Conservation (phyloP, 768 basidiomycete species). For the Coprinopsis sp. region DNA sequence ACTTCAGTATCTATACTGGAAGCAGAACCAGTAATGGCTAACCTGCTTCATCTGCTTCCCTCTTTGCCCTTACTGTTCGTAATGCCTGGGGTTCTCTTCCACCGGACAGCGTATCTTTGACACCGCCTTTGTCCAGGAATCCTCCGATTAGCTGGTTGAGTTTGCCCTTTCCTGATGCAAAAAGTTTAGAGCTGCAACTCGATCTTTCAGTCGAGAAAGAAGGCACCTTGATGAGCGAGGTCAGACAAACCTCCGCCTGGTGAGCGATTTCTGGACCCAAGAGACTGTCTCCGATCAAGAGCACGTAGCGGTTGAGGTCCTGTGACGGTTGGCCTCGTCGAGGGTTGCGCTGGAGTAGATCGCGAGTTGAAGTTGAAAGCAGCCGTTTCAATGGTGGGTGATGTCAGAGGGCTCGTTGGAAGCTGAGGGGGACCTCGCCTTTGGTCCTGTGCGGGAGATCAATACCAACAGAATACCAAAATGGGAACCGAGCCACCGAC, state of each 20-base stretch:
- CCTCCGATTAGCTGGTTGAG: slow-evolving; percentile 76
- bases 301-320: slow-evolving; percentile 73
- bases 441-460: slow-evolving; percentile 51
- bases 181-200: background rate
- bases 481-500: slow-evolving; percentile 32
- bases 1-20: slow-evolving; percentile 1
- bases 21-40: slow-evolving; percentile 14
- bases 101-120: slow-evolving; percentile 51
- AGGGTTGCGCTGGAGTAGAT: slow-evolving; percentile 41
- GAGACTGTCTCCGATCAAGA: slow-evolving; percentile 70
- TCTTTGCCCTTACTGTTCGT: slow-evolving; percentile 74
- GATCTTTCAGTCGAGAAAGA: slow-evolving; percentile 2
- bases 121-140: slow-evolving; percentile 74
- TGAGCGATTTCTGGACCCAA: slow-evolving; percentile 63
- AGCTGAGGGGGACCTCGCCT: slow-evolving; percentile 43
- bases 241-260: slow-evolving; percentile 84
- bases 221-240: slow-evolving; percentile 74
- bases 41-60: slow-evolving; percentile 92
- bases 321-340: slow-evolving; percentile 54
- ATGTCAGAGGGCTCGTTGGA: slow-evolving; percentile 28
- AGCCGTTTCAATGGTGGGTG: slow-evolving; percentile 24
- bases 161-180: slow-evolving; percentile 80
- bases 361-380: slow-evolving; percentile 35
- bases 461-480: background rate
- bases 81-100: slow-evolving; percentile 64